Conservation (phyloP, 352 stramenopile species). For the Pythium dissimile region DNA sequence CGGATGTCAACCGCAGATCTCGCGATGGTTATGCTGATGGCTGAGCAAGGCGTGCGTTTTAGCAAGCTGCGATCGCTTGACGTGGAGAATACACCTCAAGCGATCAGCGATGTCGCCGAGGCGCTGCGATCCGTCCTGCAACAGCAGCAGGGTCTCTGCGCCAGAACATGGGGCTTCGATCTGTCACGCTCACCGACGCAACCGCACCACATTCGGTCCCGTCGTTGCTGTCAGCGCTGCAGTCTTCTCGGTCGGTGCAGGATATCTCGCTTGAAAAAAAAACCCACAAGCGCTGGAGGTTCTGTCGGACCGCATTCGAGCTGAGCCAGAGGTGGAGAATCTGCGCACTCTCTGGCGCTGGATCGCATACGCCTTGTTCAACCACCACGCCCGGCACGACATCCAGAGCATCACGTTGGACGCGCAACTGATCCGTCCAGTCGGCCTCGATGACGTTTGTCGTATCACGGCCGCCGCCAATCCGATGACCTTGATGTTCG, state of each 20-base stretch:
- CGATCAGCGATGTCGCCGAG: too few relatives aligned
- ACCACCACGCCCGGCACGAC: background rate
- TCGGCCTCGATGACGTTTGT: background rate
- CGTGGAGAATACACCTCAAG: too few relatives aligned
- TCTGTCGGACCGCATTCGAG: background rate
- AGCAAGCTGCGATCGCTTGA: too few relatives aligned
- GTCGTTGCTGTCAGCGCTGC: background rate
- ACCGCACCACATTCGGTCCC: too few relatives aligned
- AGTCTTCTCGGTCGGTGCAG: background rate
- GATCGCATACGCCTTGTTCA: conserved; percentile 2
- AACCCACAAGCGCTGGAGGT: background rate
- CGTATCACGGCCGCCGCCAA: background rate
- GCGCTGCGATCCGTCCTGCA: too few relatives aligned
- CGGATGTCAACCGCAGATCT: too few relatives aligned
- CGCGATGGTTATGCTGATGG: too few relatives aligned
- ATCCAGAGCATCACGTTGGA: background rate
- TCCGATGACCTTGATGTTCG: background rate
- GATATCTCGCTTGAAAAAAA: background rate
- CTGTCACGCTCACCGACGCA: too few relatives aligned
- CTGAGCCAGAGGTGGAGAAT: background rate
- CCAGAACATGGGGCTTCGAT: too few relatives aligned
- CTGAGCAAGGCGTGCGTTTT: too few relatives aligned
- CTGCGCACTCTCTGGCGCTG: background rate
- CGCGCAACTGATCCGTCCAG: background rate
- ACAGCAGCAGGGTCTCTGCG: too few relatives aligned